phyloP scores from a whole-genome alignment of 306 rosid genomes.

The Inga oerstediana region DNA sequence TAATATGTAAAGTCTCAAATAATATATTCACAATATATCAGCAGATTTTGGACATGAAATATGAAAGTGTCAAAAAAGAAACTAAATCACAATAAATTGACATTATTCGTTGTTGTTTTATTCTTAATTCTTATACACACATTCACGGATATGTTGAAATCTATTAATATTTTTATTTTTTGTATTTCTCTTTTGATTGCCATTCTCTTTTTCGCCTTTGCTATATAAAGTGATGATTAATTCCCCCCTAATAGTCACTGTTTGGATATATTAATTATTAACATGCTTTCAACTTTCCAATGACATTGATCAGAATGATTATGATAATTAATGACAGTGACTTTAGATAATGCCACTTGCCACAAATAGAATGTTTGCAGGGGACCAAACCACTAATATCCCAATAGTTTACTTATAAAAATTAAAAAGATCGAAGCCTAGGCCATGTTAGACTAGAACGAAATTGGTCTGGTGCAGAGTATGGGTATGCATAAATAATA shows the following conservation, averaged over 20 bases:
- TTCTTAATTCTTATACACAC: neutral
- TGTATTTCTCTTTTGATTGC: too few relatives aligned
- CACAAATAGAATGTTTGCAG: slow-evolving; percentile 3
- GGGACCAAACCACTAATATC: neutral
- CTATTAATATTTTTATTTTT: neutral
- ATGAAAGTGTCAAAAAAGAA: neutral
- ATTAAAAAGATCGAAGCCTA: neutral
- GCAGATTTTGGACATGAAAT: neutral
- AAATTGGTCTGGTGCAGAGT: neutral
- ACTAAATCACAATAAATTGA: neutral
- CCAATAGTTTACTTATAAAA: neutral
- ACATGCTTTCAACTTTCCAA: neutral
- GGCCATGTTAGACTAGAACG: neutral
- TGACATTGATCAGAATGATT: slow-evolving; percentile 8
- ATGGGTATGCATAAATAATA: neutral
- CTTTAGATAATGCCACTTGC: neutral
- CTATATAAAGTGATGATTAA: neutral
- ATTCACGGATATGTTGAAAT: neutral
- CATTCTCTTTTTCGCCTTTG: too few relatives aligned
- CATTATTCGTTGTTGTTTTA: neutral
- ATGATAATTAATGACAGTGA: slow-evolving; percentile 2
- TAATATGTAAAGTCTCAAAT: neutral
- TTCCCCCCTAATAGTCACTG: neutral
- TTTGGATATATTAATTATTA: neutral
- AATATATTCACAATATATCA: neutral